Percentiles rank a stretch among this genome's conserved stretches.
phyloP scores from a whole-genome alignment of 106 monocot genomes.

The Acanthochlamys bracteata region DNA sequence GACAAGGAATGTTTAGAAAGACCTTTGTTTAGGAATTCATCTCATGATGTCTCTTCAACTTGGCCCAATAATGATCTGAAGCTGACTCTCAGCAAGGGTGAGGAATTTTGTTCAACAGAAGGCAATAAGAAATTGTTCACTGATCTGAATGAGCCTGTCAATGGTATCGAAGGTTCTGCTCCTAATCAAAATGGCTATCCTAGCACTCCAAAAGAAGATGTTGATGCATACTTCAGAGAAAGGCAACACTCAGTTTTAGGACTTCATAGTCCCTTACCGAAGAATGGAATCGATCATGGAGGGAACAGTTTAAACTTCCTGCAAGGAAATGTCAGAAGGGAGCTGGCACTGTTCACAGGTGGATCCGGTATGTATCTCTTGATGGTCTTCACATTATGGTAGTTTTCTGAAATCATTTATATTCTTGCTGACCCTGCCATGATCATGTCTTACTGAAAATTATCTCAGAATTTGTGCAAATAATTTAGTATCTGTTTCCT shows the following conservation, averaged over 20 bases:
- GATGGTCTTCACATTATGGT: neutral
- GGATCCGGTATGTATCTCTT: constrained; percentile 28
- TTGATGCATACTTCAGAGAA: neutral
- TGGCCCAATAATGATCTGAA: constrained; percentile 19
- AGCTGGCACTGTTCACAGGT: constrained; percentile 11
- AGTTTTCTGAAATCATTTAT: neutral
- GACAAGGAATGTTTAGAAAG: constrained; percentile 1
- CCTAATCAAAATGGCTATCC: constrained; percentile 10
- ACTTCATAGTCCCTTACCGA: constrained; percentile 9
- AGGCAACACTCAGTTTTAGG: constrained; percentile 7
- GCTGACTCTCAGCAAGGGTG: constrained; percentile 19
- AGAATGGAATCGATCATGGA: constrained; percentile 13
- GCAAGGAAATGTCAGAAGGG: constrained; percentile 17
- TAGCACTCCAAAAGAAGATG: constrained; percentile 6
- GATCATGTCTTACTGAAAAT: too few relatives aligned
- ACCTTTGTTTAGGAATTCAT: constrained; percentile 3
- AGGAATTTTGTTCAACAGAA: constrained; percentile 1
- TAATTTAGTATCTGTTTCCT: neutral
- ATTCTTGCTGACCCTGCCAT: too few relatives aligned
- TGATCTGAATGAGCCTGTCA: constrained; percentile 55
- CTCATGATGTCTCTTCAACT: neutral
- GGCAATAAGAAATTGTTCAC: constrained; percentile 12
- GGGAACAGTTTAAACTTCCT: constrained; percentile 13
- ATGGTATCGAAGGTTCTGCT: constrained; percentile 21
- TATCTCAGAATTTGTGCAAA: neutral